Percentiles rank a stretch among this genome's conserved stretches.
Conservation (phyloP, 495 filamentous ascomycete genomes). For the Geopyxis carbonaria region DNA sequence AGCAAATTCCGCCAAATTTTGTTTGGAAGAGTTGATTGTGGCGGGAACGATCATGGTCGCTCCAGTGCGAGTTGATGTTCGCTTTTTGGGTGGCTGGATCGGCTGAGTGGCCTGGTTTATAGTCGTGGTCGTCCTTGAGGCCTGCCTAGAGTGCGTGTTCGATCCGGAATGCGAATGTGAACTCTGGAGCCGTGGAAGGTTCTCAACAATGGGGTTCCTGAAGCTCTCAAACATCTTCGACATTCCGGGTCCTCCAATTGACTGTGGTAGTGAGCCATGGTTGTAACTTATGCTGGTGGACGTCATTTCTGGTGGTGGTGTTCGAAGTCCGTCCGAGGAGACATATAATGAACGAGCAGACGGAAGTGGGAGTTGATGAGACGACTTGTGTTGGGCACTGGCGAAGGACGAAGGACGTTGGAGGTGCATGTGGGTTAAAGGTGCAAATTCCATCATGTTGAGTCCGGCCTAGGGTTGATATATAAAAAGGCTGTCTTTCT, state of each 20-base stretch:
- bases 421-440: too few species aligned
- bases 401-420: not conserved
- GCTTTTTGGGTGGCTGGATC: slow-evolving; percentile 1
- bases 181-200: not conserved
- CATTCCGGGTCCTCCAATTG: slow-evolving; percentile 22
- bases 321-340: slow-evolving; percentile 14
- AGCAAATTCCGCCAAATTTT: slow-evolving; percentile 63
- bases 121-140: not conserved
- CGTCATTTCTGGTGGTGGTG: slow-evolving; percentile 23
- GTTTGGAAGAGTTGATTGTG: slow-evolving; percentile 55
- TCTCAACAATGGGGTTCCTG: slow-evolving; percentile 2
- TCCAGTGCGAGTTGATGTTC: slow-evolving; percentile 11
- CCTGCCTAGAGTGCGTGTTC: not conserved
- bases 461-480: too few species aligned
- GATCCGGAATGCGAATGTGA: not conserved
- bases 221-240: slow-evolving; percentile 17
- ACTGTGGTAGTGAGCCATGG: slow-evolving; percentile 18
- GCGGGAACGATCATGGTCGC: slow-evolving; percentile 37
- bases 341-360: not conserved
- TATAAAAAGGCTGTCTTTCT: too few species aligned
- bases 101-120: too few species aligned
- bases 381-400: not conserved
- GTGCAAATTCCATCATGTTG: too few species aligned
- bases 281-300: slow-evolving; percentile 3
- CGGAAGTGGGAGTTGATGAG: not conserved